Base-by-base conservation (phyloP, 257 asterid species). In the Fraxinus quadrangulata region DNA sequence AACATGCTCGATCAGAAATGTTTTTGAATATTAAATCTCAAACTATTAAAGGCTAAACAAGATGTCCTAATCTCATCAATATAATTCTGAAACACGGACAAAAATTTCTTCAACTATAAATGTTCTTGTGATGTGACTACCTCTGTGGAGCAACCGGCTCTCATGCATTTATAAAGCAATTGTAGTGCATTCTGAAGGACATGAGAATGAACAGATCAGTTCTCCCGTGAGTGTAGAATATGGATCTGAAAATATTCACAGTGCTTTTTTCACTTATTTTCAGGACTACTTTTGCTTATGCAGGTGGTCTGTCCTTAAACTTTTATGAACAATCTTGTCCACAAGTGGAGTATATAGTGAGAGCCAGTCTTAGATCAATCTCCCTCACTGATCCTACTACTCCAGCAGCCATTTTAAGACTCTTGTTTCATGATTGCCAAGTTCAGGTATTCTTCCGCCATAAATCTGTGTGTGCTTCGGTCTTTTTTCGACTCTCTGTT, bases 361-460 rank as follows among this genome's bases (percentile, higher is more conserved):
- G 87, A 14, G 75, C 78, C 12, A 79, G 73, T 10, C 80, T 88
- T 30, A 71, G 74, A 21, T 69, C 89, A 34, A 31, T 54, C 37
- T 79, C 84, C 0, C 34, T 85, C 73, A 59, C 71, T 19, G 90
- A 89, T 85, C 90, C 94, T 31, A 75, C 87, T 16, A 77, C 89
- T 54, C 82, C 87, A 72, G 69, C 94, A n/a, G 85, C 90, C 36
- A 33, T 86, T 5, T 72, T 88, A 12, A 83, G 94, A 85, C 94
- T 89, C 79, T 47, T 89, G 84, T 89, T 89, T 74, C 94, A 89
- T 79, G 94, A 89, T 70, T 89, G 94, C 80, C 90, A 88, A 85
- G 92, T 89, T 77, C 88, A 86, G 94, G 92, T 89, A 71, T 30
- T 51, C 31, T 72, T 79, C 51, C 24, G 12, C 17, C 24, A 0